Conservation (phyloP, 2,329 filamentous ascomycete genomes). For the Phyllosticta citrichinensis region DNA sequence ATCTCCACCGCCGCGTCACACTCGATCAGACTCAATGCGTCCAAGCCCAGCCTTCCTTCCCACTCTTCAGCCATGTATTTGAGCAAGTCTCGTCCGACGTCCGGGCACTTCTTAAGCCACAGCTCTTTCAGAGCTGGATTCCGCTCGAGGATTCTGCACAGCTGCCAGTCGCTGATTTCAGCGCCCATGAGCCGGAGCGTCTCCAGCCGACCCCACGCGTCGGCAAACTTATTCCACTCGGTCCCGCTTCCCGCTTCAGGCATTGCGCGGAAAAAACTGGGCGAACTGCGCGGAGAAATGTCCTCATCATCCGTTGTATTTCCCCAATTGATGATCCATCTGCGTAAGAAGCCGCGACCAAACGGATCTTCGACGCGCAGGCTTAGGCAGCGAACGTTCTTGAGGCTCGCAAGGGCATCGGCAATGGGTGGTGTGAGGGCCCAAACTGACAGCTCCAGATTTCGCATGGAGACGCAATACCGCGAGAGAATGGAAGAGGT, state of each 20-base stretch:
- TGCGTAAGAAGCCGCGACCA: constrained; percentile 13
- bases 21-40: constrained; percentile 15
- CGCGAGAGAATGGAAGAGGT: constrained; percentile 18
- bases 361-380: constrained; percentile 19
- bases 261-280: constrained; percentile 14
- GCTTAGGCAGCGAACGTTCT: constrained; percentile 17
- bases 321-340: constrained; percentile 9
- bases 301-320: not conserved
- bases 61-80: constrained; percentile 16
- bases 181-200: constrained; percentile 18
- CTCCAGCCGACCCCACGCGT: constrained; percentile 12
- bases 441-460: constrained; percentile 23
- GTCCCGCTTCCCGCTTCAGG: constrained; percentile 5
- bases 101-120: constrained; percentile 16
- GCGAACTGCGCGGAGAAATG: constrained; percentile 9
- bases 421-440: constrained; percentile 18
- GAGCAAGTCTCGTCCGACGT: constrained; percentile 16
- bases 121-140: constrained; percentile 16
- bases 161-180: constrained; percentile 14
- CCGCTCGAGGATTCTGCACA: constrained; percentile 15
- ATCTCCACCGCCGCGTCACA: constrained; percentile 17
- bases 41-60: constrained; percentile 13
- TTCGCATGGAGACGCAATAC: constrained; percentile 17
- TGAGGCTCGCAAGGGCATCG: constrained; percentile 15
- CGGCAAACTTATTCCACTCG: constrained; percentile 10